Conservation (phyloP, 306 rosid genomes). For the Datisca glomerata region DNA sequence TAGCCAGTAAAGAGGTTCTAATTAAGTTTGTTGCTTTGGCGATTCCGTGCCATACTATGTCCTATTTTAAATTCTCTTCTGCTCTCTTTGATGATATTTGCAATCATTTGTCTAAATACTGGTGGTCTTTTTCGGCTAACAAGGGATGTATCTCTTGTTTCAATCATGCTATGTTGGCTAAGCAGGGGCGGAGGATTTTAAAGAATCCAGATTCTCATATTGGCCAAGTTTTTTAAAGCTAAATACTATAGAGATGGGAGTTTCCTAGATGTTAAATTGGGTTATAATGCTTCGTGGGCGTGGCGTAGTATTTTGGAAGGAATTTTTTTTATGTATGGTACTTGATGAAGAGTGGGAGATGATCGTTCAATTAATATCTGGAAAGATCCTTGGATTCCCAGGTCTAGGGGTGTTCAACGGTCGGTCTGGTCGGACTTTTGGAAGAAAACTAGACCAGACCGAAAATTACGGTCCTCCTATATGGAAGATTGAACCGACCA, state of each 20-base stretch:
- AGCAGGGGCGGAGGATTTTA: not conserved
- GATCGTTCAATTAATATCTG: not conserved
- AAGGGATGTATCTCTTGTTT: not conserved
- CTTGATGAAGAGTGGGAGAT: not conserved
- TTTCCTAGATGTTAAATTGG: not conserved
- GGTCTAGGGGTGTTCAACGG: too few species aligned
- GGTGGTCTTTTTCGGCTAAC: not conserved
- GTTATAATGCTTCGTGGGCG: too few species aligned
- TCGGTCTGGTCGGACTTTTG: too few species aligned
- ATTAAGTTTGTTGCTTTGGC: not conserved
- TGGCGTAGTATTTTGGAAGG: not conserved
- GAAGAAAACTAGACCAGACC: too few species aligned
- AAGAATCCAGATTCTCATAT: not conserved
- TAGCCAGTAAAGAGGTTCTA: not conserved
- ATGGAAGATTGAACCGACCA: too few species aligned
- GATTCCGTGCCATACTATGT: not conserved
- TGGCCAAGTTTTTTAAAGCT: not conserved
- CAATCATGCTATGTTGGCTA: not conserved
- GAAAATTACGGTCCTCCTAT: too few species aligned
- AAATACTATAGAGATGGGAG: not conserved
- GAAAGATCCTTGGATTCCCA: not conserved
- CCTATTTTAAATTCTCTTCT: not conserved
- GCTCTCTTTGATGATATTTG: not conserved
- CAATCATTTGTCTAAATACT: not conserved
- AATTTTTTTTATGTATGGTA: not conserved